These are phyloP conservation scores for Diospyros kaki DNA, from an alignment of 148 eudicot genomes.

Conservation along the genomic window DNA sequence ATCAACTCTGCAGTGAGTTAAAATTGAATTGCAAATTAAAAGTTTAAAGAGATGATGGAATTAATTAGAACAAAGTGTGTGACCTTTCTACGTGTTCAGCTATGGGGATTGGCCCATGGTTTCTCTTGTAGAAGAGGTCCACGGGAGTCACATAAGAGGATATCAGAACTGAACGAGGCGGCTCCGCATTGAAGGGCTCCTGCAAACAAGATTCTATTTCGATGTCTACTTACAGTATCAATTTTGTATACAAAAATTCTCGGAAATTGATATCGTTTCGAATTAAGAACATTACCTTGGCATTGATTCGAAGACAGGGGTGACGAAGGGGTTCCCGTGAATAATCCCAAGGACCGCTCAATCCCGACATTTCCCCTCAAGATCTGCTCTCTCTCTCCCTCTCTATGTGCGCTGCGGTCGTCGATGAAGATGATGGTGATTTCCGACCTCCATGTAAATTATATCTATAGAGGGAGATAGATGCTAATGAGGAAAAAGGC, in stretches of 20 bases:
- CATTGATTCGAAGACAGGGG: conserved; percentile 61
- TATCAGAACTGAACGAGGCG: conserved; percentile 67
- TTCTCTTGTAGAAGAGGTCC: conserved; percentile 89
- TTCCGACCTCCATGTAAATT: too few relatives aligned
- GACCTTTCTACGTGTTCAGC: conserved; percentile 76
- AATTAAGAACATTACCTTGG: conserved; percentile 44
- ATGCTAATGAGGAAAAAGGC: too few relatives aligned
- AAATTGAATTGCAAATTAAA: too few relatives aligned
- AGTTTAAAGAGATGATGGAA: neutral
- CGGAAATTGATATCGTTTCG: too few relatives aligned
- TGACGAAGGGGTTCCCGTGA: conserved; percentile 73
- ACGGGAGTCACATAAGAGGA: conserved; percentile 91
- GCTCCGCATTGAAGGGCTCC: conserved; percentile 98
- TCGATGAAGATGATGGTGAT: too few relatives aligned
- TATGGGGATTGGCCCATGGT: conserved; percentile 91
- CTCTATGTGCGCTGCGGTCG: too few relatives aligned
- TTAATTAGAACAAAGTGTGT: neutral
- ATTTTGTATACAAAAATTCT: too few relatives aligned
- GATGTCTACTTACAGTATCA: too few relatives aligned
- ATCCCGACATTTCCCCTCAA: conserved; percentile 55
- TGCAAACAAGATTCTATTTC: conserved; percentile 17
- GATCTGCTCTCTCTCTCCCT: neutral
- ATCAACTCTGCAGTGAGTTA: neutral
- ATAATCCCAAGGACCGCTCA: conserved; percentile 70
- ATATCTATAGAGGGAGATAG: too few relatives aligned